These are phyloP conservation scores for Phytophthora fragariae DNA, from an alignment of 352 stramenopile genomes.

Conservation along the genomic window DNA sequence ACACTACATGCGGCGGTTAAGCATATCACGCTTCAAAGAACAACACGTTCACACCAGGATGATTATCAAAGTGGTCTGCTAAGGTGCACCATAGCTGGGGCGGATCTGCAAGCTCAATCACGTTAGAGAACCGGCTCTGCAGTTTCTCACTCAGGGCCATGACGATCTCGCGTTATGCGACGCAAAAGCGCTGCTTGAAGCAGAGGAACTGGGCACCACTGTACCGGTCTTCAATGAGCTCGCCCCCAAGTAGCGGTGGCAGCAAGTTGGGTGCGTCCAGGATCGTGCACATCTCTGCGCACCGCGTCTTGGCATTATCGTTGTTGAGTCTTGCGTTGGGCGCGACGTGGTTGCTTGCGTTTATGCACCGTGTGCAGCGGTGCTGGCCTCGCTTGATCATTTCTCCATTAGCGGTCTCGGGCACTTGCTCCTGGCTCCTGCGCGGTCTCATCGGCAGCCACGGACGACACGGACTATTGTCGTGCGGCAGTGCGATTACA, in stretches of 20 bases:
- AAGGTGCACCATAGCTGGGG: neutral
- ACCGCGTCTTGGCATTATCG: constrained; percentile 9
- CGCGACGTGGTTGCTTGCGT: constrained; percentile 9
- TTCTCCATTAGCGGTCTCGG: neutral
- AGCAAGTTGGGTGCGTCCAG: neutral
- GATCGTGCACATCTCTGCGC: constrained; percentile 9
- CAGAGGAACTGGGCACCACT: neutral
- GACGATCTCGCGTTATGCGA: constrained; percentile 3
- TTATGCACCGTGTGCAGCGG: constrained; percentile 9
- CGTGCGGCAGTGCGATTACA: no score
- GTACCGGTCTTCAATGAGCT: neutral
- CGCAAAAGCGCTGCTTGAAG: neutral
- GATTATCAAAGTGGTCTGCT: constrained; percentile 7
- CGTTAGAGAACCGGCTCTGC: neutral
- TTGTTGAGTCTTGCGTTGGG: constrained; percentile 5
- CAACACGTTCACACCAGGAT: neutral
- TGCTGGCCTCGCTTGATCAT: neutral
- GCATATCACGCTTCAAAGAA: constrained; percentile 6
- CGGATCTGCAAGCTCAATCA: constrained; percentile 1
- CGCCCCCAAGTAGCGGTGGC: neutral
- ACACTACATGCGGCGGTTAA: constrained; percentile 3
- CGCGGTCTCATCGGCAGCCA: neutral
- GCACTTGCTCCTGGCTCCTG: neutral
- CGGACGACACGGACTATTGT: neutral
- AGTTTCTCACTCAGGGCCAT: constrained; percentile 8